phyloP scores from a whole-genome alignment of 345 rosid genomes.

The Acer negundo region DNA sequence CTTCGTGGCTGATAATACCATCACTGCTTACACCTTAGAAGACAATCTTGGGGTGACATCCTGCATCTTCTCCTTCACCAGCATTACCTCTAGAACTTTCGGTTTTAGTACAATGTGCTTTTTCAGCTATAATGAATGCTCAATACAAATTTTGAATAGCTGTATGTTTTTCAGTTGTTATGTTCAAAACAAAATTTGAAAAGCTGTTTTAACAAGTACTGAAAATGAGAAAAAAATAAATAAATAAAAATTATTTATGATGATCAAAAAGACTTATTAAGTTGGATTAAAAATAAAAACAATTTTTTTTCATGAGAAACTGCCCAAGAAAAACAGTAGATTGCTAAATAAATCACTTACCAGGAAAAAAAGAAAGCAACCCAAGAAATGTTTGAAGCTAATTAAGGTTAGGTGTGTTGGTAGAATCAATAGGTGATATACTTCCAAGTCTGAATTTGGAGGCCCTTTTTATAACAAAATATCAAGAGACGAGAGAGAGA shows the following conservation, averaged over 20 bases:
- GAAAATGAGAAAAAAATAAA: neutral
- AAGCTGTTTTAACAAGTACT: too few species aligned
- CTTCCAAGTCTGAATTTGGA: neutral
- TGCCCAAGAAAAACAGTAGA: neutral
- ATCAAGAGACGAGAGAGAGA: too few species aligned
- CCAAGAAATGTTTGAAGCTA: neutral
- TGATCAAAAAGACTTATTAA: too few species aligned
- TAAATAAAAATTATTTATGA: too few species aligned
- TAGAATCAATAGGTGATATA: neutral
- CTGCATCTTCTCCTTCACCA: neutral
- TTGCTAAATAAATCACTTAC: neutral
- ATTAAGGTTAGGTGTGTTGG: too few species aligned
- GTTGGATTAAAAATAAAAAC: neutral
- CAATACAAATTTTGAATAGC: neutral
- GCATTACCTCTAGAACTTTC: too few species aligned
- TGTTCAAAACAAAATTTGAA: too few species aligned
- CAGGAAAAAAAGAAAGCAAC: neutral
- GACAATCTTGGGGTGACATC: neutral
- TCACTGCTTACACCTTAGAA: neutral
- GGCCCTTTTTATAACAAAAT: neutral
- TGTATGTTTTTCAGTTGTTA: too few species aligned
- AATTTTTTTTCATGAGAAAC: neutral
- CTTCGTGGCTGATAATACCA: too few species aligned
- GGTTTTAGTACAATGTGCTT: neutral
- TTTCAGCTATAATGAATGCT: too few species aligned